Percentiles rank a stretch among this genome's conserved stretches.
Conservation (phyloP, 345 rosid genomes). For the Bruguiera sexangula region DNA sequence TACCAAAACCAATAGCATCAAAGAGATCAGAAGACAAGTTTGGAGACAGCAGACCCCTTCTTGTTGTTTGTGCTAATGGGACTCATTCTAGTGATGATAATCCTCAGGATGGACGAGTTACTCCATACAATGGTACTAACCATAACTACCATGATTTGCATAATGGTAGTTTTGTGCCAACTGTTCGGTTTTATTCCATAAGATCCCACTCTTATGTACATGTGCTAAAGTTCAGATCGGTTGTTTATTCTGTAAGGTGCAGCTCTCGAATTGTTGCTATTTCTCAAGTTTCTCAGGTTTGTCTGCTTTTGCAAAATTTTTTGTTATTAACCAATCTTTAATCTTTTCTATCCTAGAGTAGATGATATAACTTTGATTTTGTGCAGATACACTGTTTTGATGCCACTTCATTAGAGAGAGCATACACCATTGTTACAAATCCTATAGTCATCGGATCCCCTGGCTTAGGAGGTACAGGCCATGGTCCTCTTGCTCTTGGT, state of each 20-base stretch:
- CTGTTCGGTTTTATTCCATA: constrained; percentile 69
- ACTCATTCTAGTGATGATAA: constrained; percentile 37
- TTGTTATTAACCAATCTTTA: neutral
- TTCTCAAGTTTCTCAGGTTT: constrained; percentile 75
- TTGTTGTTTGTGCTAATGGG: constrained; percentile 65
- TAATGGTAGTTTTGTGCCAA: constrained; percentile 42
- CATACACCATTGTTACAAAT: constrained; percentile 65
- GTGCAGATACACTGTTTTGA: constrained; percentile 87
- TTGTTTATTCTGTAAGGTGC: constrained; percentile 76
- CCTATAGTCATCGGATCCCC: constrained; percentile 43
- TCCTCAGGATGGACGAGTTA: constrained; percentile 39
- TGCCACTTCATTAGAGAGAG: constrained; percentile 54
- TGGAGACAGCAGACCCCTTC: constrained; percentile 60
- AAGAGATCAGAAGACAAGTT: constrained; percentile 46
- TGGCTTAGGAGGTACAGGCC: constrained; percentile 64
- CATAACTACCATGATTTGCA: constrained; percentile 39
- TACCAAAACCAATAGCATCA: constrained; percentile 50
- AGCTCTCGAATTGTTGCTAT: constrained; percentile 87
- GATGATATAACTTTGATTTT: constrained; percentile 14
- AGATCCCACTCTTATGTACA: constrained; percentile 75
- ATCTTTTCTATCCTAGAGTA: neutral
- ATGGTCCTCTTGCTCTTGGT: constrained; percentile 93
- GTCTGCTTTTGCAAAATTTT: neutral
- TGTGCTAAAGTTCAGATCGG: constrained; percentile 67
- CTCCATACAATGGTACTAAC: constrained; percentile 34